Conservation (phyloP, 371 early-diverging fungal species). For the Smittium culicis region DNA sequence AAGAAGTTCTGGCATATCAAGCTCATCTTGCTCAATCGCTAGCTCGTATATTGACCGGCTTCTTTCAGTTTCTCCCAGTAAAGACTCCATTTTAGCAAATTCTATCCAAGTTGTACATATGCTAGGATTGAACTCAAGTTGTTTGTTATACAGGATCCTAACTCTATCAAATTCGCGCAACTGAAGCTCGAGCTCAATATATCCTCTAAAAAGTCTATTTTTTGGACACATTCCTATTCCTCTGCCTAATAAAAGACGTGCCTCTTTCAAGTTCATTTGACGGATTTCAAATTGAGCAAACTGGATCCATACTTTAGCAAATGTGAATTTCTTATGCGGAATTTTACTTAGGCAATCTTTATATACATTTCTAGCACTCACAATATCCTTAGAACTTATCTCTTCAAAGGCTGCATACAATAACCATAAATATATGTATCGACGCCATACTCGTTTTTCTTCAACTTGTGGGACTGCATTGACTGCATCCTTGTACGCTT, state of each 20-base stretch:
- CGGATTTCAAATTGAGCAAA: constrained; percentile 87
- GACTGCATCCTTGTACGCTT: constrained; percentile 90
- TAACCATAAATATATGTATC: constrained; percentile 97
- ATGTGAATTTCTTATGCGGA: constrained; percentile 87
- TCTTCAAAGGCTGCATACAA: constrained; percentile 94
- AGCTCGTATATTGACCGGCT: constrained; percentile 77
- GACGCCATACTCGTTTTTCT: constrained; percentile 88
- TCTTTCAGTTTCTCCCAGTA: constrained; percentile 77
- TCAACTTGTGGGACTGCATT: constrained; percentile 69
- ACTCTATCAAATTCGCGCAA: constrained; percentile 90
- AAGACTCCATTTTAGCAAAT: constrained; percentile 77
- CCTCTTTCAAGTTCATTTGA: constrained; percentile 49
- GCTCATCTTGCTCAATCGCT: constrained; percentile 64
- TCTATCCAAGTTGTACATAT: constrained; percentile 89
- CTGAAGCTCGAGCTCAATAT: constrained; percentile 87
- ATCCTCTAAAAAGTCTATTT: constrained; percentile 76
- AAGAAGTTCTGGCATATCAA: constrained; percentile 93
- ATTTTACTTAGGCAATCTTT: constrained; percentile 64
- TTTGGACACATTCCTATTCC: constrained; percentile 78
- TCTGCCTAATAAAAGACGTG: constrained; percentile 71
- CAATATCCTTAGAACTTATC: constrained; percentile 58
- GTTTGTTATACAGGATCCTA: constrained; percentile 74
- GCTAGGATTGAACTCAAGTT: constrained; percentile 65
- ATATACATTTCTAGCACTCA: constrained; percentile 76
- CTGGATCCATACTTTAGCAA: constrained; percentile 90